phyloP scores from a whole-genome alignment of 345 rosid species.

The Odontarrhena argentea region DNA sequence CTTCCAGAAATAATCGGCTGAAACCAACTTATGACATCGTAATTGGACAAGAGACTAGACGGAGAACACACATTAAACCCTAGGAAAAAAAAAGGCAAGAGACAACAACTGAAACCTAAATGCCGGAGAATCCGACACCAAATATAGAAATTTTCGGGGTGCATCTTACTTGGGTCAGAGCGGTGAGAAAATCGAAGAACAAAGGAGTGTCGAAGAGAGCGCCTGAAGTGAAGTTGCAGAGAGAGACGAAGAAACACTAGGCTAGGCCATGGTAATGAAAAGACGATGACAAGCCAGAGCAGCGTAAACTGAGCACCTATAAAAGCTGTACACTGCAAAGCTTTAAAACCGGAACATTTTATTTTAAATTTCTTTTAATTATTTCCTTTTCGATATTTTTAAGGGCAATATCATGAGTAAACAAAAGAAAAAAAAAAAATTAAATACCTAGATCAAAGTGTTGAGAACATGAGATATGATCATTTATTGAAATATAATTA shows the following conservation, averaged over 20 bases:
- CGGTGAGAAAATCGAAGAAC: constrained; percentile 2
- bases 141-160: neutral
- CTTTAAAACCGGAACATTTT: neutral
- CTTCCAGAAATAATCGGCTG: neutral
- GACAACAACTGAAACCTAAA: constrained; percentile 16
- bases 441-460: no score
- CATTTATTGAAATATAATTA: no score
- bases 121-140: neutral
- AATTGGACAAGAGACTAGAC: neutral
- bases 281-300: constrained; percentile 3
- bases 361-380: neutral
- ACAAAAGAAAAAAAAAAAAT: no score
- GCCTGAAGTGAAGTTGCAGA: neutral
- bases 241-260: neutral
- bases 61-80: neutral
- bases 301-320: neutral
- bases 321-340: no score
- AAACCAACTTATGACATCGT: neutral
- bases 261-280: neutral
- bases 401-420: no score
- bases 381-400: no score
- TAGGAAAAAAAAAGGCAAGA: neutral
- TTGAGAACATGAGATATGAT: no score
- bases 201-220: neutral
- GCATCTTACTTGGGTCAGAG: constrained; percentile 3